Conservation (phyloP, 768 basidiomycete species). For the Mrakia blollopis region DNA sequence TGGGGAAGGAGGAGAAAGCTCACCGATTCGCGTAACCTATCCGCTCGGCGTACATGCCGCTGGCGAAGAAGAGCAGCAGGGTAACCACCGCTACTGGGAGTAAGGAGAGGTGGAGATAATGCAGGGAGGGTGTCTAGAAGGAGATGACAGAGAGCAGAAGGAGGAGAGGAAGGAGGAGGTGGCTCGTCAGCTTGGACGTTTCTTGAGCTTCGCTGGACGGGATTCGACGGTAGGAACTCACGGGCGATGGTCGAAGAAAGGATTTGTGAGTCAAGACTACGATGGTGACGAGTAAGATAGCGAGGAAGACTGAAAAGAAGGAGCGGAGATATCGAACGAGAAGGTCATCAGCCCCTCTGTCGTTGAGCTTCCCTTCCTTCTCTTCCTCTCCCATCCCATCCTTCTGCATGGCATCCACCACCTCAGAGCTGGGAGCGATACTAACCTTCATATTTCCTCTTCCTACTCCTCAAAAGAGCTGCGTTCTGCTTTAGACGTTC, state of each 20-base stretch:
- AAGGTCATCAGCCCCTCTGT: conserved; percentile 1
- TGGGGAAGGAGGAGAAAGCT: conserved; percentile 42
- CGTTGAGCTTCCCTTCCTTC: neutral
- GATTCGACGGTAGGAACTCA: neutral
- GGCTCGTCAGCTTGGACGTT: neutral
- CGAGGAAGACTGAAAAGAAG: conserved; percentile 60
- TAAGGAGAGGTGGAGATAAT: conserved; percentile 69
- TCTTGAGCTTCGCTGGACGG: neutral
- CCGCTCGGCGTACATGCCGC: conserved; percentile 93
- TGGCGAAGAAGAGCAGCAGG: conserved; percentile 88
- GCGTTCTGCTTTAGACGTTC: conserved; percentile 94
- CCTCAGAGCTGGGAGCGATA: conserved; percentile 34
- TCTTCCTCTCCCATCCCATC: neutral
- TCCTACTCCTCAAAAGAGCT: conserved; percentile 68
- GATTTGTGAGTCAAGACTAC: conserved; percentile 70
- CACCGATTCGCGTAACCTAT: conserved; percentile 94
- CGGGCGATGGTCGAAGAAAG: conserved; percentile 51
- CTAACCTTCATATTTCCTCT: conserved; percentile 75
- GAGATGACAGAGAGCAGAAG: neutral
- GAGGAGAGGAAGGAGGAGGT: neutral
- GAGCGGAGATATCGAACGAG: conserved; percentile 30
- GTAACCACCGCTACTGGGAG: conserved; percentile 86
- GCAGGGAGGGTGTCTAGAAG: conserved; percentile 37
- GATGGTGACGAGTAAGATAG: conserved; percentile 63
- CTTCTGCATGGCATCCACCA: conserved; percentile 12